A percentile compares a stretch with the other conserved stretches of the same genome.
Conservation (phyloP, 1,139 yeast genomes). For the Yamadazyma oceani region DNA sequence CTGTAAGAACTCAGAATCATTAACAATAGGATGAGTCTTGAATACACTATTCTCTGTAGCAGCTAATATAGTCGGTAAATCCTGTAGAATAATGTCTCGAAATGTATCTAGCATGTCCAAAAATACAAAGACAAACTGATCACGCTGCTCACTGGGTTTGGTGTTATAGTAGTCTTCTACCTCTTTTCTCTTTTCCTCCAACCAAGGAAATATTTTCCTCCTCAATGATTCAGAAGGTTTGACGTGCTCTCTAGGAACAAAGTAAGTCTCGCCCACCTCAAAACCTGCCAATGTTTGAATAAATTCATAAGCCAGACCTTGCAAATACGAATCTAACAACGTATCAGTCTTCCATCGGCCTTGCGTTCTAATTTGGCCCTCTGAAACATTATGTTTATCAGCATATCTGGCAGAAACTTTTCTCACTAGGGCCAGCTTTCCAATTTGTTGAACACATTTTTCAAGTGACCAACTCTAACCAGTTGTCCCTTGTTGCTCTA, state of each 20-base stretch:
- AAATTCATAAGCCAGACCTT: not conserved
- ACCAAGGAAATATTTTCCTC: slow-evolving; percentile 2
- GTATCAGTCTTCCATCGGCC: too few species aligned
- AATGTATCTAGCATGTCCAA: not conserved
- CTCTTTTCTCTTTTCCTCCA: not conserved
- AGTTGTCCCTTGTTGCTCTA: too few species aligned
- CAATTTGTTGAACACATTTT: too few species aligned
- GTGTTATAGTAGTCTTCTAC: not conserved
- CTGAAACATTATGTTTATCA: too few species aligned
- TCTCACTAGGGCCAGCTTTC: not conserved
- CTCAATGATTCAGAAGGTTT: not conserved
- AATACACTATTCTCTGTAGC: not conserved
- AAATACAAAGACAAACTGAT: not conserved
- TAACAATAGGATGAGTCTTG: not conserved
- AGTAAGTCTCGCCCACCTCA: not conserved
- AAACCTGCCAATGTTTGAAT: not conserved
- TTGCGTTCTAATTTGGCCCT: not conserved
- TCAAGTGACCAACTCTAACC: too few species aligned
- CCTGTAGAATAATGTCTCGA: slow-evolving; percentile 1
- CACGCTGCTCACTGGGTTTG: not conserved
- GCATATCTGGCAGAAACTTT: not conserved
- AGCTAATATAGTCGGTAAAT: not conserved
- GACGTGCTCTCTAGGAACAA: not conserved
- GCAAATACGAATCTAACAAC: not conserved
- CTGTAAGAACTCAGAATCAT: not conserved